These are phyloP conservation scores for Hemileia vastatrix DNA, from an alignment of 1,284 basidiomycete species.

Conservation along the genomic window DNA sequence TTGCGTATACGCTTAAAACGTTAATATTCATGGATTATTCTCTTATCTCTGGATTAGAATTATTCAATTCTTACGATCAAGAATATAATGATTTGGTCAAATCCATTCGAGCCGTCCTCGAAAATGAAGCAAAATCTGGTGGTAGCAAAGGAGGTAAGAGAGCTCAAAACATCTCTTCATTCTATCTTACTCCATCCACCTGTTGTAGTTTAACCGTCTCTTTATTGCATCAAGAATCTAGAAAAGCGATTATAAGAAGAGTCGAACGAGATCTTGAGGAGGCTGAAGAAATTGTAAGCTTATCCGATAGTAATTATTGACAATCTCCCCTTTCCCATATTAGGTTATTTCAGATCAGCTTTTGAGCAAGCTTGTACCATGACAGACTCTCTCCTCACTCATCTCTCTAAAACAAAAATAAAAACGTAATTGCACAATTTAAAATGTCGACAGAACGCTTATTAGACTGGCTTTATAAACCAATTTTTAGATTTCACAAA, in stretches of 20 bases:
- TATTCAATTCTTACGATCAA: conserved; percentile 22
- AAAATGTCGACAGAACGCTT: background rate
- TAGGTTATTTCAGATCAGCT: background rate
- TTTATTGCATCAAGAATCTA: conserved; percentile 55
- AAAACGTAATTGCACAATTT: no score
- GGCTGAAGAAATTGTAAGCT: conserved; percentile 83
- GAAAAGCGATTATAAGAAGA: conserved; percentile 68
- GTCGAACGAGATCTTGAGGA: conserved; percentile 95
- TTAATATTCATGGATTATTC: no score
- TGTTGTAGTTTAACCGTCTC: background rate
- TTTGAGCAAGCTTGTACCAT: background rate
- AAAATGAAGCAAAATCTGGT: conserved; percentile 13
- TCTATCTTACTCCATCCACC: background rate
- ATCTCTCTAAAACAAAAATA: no score
- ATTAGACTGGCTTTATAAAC: background rate
- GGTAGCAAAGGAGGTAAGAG: conserved; percentile 8
- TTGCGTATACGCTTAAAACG: no score
- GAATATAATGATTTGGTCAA: conserved; percentile 22
- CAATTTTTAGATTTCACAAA: conserved; percentile 70
- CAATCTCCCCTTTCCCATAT: no score
- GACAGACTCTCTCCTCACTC: background rate
- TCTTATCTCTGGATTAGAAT: conserved; percentile 18
- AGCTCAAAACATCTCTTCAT: background rate
- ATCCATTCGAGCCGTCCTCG: conserved; percentile 7
- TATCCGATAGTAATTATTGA: background rate